Evolutionary conservation across 257 asterid genomes (phyloP).

Genomic region (Nicotiana tabacum): DNA sequence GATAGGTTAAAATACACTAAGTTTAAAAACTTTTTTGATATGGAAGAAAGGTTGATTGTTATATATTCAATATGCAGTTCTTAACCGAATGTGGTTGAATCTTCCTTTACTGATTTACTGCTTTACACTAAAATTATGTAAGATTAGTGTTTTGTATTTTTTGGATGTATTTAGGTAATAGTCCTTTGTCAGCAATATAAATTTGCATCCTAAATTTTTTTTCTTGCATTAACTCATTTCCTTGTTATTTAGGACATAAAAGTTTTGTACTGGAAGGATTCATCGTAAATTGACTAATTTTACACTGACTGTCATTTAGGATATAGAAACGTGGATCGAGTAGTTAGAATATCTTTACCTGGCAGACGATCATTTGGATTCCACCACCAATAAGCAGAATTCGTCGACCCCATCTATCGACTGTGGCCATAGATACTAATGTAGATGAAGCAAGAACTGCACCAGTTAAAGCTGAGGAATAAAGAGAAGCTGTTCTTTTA

Average conservation of each 20-base stretch:
- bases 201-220: background rate
- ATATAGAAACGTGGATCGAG: background rate
- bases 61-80: background rate
- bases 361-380: conserved; percentile 46
- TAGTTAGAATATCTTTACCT: conserved; percentile 17
- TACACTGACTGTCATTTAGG: background rate
- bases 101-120: background rate
- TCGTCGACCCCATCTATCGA: conserved; percentile 66
- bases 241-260: background rate
- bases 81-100: background rate
- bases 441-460: conserved; percentile 75
- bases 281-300: background rate
- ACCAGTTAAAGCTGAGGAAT: conserved; percentile 76
- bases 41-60: background rate
- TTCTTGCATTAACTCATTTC: background rate
- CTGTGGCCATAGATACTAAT: conserved; percentile 57
- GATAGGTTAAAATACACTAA: no score
- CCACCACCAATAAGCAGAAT: conserved; percentile 64
- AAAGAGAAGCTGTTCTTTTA: conserved; percentile 48
- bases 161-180: background rate
- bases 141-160: background rate
- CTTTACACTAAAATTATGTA: background rate
- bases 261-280: background rate
- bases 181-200: background rate
- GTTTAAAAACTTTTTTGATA: background rate